Conservation (phyloP, 768 basidiomycete genomes). For the Nidularia pulvinata region DNA sequence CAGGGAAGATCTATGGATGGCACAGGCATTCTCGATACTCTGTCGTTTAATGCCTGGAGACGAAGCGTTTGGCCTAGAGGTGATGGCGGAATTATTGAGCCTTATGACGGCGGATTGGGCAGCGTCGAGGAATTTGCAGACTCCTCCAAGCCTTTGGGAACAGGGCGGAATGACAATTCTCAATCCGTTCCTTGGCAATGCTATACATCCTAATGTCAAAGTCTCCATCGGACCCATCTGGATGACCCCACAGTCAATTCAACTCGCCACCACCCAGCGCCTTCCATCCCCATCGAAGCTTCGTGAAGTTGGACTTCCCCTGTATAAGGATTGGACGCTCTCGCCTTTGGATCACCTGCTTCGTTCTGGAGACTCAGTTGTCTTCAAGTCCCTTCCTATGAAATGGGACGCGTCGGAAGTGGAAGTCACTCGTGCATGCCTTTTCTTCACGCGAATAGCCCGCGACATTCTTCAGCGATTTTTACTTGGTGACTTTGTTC, state of each 20-base stretch:
- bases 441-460: constrained; percentile 57
- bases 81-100: constrained; percentile 37
- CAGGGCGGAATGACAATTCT: constrained; percentile 48
- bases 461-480: constrained; percentile 43
- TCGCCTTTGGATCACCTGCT: constrained; percentile 77
- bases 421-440: constrained; percentile 69
- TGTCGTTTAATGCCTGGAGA: constrained; percentile 68
- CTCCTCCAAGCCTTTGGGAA: constrained; percentile 45
- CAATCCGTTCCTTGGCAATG: constrained; percentile 58
- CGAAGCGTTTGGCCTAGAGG: constrained; percentile 52
- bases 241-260: constrained; percentile 55
- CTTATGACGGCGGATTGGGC: constrained; percentile 42
- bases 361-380: constrained; percentile 67
- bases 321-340: constrained; percentile 65
- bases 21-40: constrained; percentile 61
- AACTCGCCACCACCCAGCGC: constrained; percentile 53
- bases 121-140: constrained; percentile 26
- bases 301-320: constrained; percentile 39
- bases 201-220: constrained; percentile 38
- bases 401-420: constrained; percentile 82
- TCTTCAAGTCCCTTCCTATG: constrained; percentile 66
- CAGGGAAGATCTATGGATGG: constrained; percentile 64
- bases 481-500: constrained; percentile 35
- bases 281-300: constrained; percentile 25
- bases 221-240: constrained; percentile 49